Evolutionary conservation across 129 eudicot species (phyloP).

Genomic region (Saussurea involucrata): DNA sequence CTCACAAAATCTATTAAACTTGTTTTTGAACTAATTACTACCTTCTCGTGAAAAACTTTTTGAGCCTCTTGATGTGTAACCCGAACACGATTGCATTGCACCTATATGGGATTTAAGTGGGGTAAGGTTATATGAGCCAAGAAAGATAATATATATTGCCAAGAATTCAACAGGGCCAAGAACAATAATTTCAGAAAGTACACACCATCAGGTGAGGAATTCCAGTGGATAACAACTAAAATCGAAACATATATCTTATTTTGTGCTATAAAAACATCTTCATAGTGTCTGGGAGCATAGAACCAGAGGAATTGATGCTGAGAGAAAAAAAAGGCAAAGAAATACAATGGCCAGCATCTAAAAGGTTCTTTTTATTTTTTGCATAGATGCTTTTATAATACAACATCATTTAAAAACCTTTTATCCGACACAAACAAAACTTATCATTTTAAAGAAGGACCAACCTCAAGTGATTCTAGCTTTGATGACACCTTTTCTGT

Average conservation of each 20-base stretch:
- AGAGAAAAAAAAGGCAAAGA: neutral
- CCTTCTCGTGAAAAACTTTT: constrained; percentile 75
- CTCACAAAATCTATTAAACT: neutral
- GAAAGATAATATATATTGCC: neutral
- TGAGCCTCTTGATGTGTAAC: constrained; percentile 72
- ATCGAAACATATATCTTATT: neutral
- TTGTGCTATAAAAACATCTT: no score
- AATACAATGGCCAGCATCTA: no score
- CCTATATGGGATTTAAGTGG: constrained; percentile 1
- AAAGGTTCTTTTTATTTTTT: no score
- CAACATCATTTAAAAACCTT: neutral
- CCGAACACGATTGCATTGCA: constrained; percentile 52
- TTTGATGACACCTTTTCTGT: constrained; percentile 37
- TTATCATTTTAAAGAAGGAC: neutral
- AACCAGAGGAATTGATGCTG: no score
- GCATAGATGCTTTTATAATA: neutral
- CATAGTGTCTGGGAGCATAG: no score
- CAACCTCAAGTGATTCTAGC: constrained; percentile 54
- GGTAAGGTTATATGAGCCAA: neutral
- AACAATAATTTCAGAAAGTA: neutral
- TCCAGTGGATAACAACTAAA: neutral
- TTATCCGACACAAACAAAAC: neutral
- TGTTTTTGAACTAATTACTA: constrained; percentile 38
- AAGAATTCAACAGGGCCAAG: neutral
- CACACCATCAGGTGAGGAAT: neutral